phyloP scores from a whole-genome alignment of 2,329 filamentous ascomycete genomes.

The Malbranchea zuffiana region DNA sequence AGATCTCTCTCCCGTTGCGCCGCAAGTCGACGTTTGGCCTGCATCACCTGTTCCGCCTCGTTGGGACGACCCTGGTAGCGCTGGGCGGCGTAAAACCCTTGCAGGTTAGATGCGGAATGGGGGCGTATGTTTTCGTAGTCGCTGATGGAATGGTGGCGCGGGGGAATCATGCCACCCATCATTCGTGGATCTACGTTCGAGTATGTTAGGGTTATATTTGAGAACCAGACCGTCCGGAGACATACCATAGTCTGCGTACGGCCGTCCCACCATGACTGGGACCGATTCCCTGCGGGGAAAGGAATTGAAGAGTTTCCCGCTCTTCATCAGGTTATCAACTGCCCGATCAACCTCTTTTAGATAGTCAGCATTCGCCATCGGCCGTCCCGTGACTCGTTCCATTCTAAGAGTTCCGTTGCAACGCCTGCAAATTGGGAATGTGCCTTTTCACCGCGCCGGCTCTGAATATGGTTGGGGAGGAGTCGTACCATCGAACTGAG shows the following conservation, averaged over 20 bases:
- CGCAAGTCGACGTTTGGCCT: conserved; percentile 98
- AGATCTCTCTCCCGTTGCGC: conserved; percentile 98
- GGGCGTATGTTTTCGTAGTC: conserved; percentile 70
- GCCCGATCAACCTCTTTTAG: conserved; percentile 82
- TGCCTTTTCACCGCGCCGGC: background rate
- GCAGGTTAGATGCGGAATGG: conserved; percentile 65
- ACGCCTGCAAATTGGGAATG: no score
- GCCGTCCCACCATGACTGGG: conserved; percentile 51
- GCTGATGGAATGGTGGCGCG: conserved; percentile 73
- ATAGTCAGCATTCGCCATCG: conserved; percentile 5
- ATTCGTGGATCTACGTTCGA: conserved; percentile 55
- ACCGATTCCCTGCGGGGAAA: conserved; percentile 70
- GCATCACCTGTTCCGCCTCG: conserved; percentile 97
- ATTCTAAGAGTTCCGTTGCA: no score
- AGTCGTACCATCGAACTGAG: conserved; percentile 78
- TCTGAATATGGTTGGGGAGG: background rate
- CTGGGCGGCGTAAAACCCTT: conserved; percentile 90
- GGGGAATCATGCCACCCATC: conserved; percentile 40
- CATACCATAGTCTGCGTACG: conserved; percentile 48
- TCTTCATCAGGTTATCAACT: conserved; percentile 91
- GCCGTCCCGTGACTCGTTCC: no score
- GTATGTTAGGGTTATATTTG: no score
- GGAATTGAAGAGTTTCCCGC: conserved; percentile 76
- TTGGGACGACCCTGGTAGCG: conserved; percentile 77
- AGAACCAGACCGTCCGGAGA: conserved; percentile 20